Conservation (phyloP, 495 filamentous ascomycete species). For the Aspergillus panamensis region DNA sequence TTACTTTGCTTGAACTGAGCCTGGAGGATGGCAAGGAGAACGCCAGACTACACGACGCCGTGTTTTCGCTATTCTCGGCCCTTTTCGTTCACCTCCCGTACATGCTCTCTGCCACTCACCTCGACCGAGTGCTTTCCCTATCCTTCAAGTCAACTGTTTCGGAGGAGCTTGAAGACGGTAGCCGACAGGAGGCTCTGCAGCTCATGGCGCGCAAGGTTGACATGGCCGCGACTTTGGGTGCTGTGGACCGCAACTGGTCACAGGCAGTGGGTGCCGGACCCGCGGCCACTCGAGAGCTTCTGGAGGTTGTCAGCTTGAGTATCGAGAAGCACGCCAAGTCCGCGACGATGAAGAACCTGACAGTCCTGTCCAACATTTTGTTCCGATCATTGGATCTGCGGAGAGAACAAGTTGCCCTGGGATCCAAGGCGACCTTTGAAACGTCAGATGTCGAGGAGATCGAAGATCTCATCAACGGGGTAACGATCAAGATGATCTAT, state of each 20-base stretch:
- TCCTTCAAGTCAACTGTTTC: slow-evolving; percentile 66
- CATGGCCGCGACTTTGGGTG: slow-evolving; percentile 60
- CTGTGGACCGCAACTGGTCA: slow-evolving; percentile 67
- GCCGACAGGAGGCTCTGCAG: slow-evolving; percentile 62
- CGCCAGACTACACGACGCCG: slow-evolving; percentile 70
- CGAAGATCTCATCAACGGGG: slow-evolving; percentile 62
- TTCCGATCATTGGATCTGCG: slow-evolving; percentile 71
- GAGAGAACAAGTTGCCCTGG: slow-evolving; percentile 44
- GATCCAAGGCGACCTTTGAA: slow-evolving; percentile 37
- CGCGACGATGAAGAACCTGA: slow-evolving; percentile 63
- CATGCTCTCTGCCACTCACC: slow-evolving; percentile 71
- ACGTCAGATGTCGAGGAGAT: slow-evolving; percentile 55
- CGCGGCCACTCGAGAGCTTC: slow-evolving; percentile 60
- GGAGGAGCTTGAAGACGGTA: slow-evolving; percentile 54
- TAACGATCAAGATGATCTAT: slow-evolving; percentile 83
- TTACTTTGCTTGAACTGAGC: slow-evolving; percentile 64
- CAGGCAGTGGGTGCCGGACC: slow-evolving; percentile 57
- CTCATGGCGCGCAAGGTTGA: slow-evolving; percentile 71
- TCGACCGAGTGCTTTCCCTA: slow-evolving; percentile 64
- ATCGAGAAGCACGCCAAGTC: slow-evolving; percentile 76
- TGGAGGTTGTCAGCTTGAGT: slow-evolving; percentile 61
- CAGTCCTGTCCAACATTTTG: slow-evolving; percentile 64
- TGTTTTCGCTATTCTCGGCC: slow-evolving; percentile 71
- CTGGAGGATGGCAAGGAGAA: slow-evolving; percentile 51
- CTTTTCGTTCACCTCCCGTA: slow-evolving; percentile 79